Conservation (phyloP, 1,284 basidiomycete genomes). For the Ceratobasidium sp. region DNA sequence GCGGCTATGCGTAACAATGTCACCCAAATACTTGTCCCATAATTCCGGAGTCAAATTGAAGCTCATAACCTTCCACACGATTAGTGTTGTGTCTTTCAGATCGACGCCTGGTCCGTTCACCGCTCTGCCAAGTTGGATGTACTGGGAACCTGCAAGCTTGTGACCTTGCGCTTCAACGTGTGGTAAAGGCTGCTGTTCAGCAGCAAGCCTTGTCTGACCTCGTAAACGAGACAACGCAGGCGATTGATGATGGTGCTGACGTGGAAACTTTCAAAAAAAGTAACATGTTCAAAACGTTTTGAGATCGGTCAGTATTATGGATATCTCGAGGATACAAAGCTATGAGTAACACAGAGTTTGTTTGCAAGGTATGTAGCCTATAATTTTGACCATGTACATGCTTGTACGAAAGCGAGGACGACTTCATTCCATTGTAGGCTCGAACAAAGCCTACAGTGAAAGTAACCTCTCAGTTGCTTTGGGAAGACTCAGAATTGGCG, state of each 20-base stretch:
- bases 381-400: too few species aligned
- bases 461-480: too few species aligned
- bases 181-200: slow-evolving; percentile 54
- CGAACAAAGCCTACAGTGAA: too few species aligned
- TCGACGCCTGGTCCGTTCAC: slow-evolving; percentile 61
- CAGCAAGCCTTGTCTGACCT: slow-evolving; percentile 55
- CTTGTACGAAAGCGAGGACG: too few species aligned
- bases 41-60: slow-evolving; percentile 53
- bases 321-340: slow-evolving; percentile 23
- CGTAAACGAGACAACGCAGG: slow-evolving; percentile 51
- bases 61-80: slow-evolving; percentile 14
- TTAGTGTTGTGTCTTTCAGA: slow-evolving; percentile 50
- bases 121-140: slow-evolving; percentile 56
- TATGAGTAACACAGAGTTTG: slow-evolving; percentile 25
- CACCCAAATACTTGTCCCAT: slow-evolving; percentile 57
- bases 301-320: slow-evolving; percentile 7
- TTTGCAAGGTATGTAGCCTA: too few species aligned
- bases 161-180: slow-evolving; percentile 56
- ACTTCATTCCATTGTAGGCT: too few species aligned
- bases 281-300: slow-evolving; percentile 1
- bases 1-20: slow-evolving; percentile 58
- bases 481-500: too few species aligned
- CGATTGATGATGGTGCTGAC: slow-evolving; percentile 42
- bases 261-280: slow-evolving; percentile 45
- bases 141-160: slow-evolving; percentile 54